These are phyloP conservation scores for Solanum paucissectum DNA, from an alignment of 257 asterid species.

Conservation along the genomic window DNA sequence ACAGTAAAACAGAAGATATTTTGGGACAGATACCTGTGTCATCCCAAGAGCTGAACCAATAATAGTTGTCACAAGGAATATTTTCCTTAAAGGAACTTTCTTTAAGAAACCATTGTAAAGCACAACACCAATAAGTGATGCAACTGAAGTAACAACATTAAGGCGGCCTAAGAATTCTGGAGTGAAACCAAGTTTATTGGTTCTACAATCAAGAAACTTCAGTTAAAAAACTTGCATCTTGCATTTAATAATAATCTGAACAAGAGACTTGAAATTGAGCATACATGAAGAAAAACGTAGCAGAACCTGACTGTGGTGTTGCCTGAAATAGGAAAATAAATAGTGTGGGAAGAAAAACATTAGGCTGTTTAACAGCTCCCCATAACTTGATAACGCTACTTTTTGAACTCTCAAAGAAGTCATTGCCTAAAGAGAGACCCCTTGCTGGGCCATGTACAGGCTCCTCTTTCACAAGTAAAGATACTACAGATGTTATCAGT, in stretches of 20 bases:
- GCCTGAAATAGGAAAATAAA: conserved; percentile 91
- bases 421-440: conserved; percentile 26
- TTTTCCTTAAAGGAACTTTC: conserved; percentile 65
- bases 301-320: conserved; percentile 95
- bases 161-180: conserved; percentile 97
- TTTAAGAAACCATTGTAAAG: conserved; percentile 78
- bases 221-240: not conserved
- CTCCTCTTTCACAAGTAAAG: conserved; percentile 85
- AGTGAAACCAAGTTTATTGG: conserved; percentile 79
- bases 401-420: conserved; percentile 44
- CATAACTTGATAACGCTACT: conserved; percentile 42
- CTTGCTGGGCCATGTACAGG: conserved; percentile 28
- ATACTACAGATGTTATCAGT: conserved; percentile 85
- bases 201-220: conserved; percentile 31
- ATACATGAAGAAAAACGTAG: conserved; percentile 95
- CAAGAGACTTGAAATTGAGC: conserved; percentile 12
- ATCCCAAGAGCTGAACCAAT: conserved; percentile 69
- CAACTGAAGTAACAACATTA: conserved; percentile 82
- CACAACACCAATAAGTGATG: conserved; percentile 89
- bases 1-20: not conserved
- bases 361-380: conserved; percentile 70
- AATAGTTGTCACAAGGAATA: conserved; percentile 63
- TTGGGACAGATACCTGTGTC: conserved; percentile 57
- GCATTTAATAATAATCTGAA: not conserved
- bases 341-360: conserved; percentile 73